phyloP scores from a whole-genome alignment of 176 grass and related monocot species.

The Eleusine indica region DNA sequence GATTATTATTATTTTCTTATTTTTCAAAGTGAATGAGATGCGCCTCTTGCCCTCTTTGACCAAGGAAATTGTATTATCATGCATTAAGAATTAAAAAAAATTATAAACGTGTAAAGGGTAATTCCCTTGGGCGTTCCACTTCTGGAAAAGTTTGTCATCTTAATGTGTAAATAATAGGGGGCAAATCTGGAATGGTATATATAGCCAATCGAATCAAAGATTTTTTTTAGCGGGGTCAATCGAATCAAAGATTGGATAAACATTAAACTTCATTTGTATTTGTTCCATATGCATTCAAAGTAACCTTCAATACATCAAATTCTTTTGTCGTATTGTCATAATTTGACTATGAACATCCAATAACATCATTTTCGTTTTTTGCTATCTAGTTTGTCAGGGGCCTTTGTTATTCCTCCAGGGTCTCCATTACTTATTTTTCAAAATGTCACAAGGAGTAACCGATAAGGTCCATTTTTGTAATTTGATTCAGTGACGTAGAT shows the following conservation, averaged over 20 bases:
- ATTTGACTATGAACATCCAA: no score
- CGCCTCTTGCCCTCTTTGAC: not conserved
- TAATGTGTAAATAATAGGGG: not conserved
- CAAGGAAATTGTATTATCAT: not conserved
- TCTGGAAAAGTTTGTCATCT: constrained; percentile 3
- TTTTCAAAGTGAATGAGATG: constrained; percentile 25
- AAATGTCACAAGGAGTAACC: not conserved
- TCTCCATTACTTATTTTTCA: no score
- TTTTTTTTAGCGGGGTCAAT: not conserved
- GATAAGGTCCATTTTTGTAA: not conserved
- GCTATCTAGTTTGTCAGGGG: no score
- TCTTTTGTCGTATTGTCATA: not conserved
- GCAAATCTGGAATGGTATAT: not conserved
- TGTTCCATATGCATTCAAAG: not conserved
- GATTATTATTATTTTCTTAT: not conserved
- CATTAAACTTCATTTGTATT: not conserved
- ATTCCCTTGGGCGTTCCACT: not conserved
- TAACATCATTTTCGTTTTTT: no score
- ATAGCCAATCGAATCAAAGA: constrained; percentile 7
- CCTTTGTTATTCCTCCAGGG: not conserved
- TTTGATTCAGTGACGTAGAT: no score
- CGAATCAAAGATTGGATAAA: not conserved
- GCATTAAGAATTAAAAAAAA: not conserved
- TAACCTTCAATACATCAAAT: not conserved
- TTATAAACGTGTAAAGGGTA: not conserved